Conservation (phyloP, 495 filamentous ascomycete genomes). For the Aspergillus diversus region DNA sequence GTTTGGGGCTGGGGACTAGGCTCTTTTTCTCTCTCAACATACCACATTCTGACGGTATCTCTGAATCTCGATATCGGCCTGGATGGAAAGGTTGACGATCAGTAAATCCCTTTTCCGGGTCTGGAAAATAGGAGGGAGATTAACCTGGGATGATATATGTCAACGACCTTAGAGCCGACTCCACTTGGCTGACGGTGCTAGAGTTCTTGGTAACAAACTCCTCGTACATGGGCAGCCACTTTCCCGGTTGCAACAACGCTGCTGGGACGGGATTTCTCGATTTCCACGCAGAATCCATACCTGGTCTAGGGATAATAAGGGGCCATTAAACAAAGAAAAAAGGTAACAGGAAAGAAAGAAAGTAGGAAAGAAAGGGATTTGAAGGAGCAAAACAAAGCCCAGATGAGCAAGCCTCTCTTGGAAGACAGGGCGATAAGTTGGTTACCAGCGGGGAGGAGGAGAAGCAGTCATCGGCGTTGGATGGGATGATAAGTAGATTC, state of each 20-base stretch:
- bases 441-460: neutral
- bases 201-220: slow-evolving; percentile 95
- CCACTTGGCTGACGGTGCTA: slow-evolving; percentile 87
- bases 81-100: slow-evolving; percentile 8
- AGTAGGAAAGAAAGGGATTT: neutral
- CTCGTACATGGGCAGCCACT: slow-evolving; percentile 79
- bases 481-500: slow-evolving; percentile 9
- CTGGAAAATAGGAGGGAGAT: slow-evolving; percentile 9
- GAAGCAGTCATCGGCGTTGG: neutral
- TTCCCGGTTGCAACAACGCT: slow-evolving; percentile 61
- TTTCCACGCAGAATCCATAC: slow-evolving; percentile 42
- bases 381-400: neutral
- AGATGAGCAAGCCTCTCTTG: neutral
- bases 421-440: neutral
- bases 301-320: neutral
- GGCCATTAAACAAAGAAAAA: slow-evolving; percentile 4
- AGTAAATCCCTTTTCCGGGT: neutral
- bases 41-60: slow-evolving; percentile 89
- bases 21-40: slow-evolving; percentile 27
- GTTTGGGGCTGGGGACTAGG: slow-evolving; percentile 6
- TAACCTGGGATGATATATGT: slow-evolving; percentile 93
- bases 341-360: neutral
- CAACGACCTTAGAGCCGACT: slow-evolving; percentile 85
- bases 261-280: slow-evolving; percentile 35
- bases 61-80: slow-evolving; percentile 92